Percentiles rank a stretch among this genome's conserved stretches.
These are phyloP conservation scores for Acidiella bohemica DNA, from an alignment of 495 filamentous ascomycete species.

Conservation along the genomic window DNA sequence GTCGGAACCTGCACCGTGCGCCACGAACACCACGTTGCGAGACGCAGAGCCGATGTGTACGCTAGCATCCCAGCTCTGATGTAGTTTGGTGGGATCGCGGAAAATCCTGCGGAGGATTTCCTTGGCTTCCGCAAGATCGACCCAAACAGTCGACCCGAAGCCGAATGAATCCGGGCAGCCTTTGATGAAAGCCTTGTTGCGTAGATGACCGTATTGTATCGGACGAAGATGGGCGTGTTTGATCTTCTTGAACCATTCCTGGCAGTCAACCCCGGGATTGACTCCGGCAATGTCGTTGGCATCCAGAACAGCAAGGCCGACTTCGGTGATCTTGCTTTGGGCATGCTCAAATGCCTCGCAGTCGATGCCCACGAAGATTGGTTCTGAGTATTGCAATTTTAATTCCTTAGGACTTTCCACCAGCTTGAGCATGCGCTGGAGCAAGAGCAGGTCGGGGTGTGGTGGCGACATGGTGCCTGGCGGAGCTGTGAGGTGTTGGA, in stretches of 20 bases:
- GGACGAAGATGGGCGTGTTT: conserved; percentile 10
- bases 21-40: conserved; percentile 64
- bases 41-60: background rate
- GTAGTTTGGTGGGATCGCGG: conserved; percentile 2
- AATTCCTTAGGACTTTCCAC: no score
- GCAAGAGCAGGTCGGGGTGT: no score
- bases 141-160: conserved; percentile 11
- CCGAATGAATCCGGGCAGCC: conserved; percentile 12
- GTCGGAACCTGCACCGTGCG: conserved; percentile 53
- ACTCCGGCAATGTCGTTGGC: conserved; percentile 1
- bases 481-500: no score
- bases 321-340: conserved; percentile 16
- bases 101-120: conserved; percentile 2
- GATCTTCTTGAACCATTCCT: conserved; percentile 8
- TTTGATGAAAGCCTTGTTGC: conserved; percentile 14
- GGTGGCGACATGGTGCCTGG: no score
- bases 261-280: background rate
- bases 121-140: conserved; percentile 2
- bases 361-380: conserved; percentile 16
- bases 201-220: conserved; percentile 5
- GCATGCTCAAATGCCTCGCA: conserved; percentile 15
- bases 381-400: background rate
- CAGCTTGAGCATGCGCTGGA: no score
- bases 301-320: conserved; percentile 14
- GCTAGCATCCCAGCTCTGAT: background rate